Percentiles rank a stretch among this genome's conserved stretches.
phyloP scores from a whole-genome alignment of 2,329 filamentous ascomycete species.

The Dothideomycetes sp. region DNA sequence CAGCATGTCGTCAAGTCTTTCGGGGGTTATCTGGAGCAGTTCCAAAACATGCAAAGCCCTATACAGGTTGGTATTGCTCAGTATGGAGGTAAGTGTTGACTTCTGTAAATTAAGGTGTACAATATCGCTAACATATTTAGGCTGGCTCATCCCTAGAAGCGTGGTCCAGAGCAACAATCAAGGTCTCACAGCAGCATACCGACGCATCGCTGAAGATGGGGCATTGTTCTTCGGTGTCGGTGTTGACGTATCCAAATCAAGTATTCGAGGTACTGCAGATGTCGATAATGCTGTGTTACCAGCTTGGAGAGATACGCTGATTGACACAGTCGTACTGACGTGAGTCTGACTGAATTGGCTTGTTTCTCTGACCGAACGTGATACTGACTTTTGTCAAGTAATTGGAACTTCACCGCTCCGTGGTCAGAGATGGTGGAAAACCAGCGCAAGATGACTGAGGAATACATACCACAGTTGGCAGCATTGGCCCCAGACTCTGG shows the following conservation, averaged over 20 bases:
- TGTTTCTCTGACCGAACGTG: no score
- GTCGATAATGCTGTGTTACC: slow-evolving; percentile 34
- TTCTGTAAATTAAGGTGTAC: no score
- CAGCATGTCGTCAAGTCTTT: slow-evolving; percentile 24
- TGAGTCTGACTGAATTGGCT: no score
- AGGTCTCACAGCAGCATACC: slow-evolving; percentile 25
- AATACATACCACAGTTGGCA: slow-evolving; percentile 31
- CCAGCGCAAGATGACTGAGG: slow-evolving; percentile 32
- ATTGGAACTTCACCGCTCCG: slow-evolving; percentile 32
- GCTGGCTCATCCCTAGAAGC: slow-evolving; percentile 28
- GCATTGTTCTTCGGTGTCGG: slow-evolving; percentile 31
- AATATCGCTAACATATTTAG: no score
- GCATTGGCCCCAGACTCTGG: slow-evolving; percentile 31
- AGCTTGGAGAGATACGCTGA: slow-evolving; percentile 29
- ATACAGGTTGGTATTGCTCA: slow-evolving; percentile 26
- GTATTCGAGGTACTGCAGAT: slow-evolving; percentile 26
- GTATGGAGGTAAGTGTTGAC: slow-evolving; percentile 21
- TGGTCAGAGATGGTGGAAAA: slow-evolving; percentile 29
- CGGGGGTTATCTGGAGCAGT: slow-evolving; percentile 26
- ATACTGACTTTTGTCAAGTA: slow-evolving; percentile 3
- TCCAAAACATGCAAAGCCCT: slow-evolving; percentile 23
- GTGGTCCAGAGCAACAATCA: slow-evolving; percentile 25
- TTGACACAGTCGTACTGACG: no score
- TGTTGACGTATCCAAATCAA: slow-evolving; percentile 29
- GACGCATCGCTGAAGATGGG: slow-evolving; percentile 28